Conservation (phyloP, 805 yeast genomes). For the Lipomyces oligophaga region DNA sequence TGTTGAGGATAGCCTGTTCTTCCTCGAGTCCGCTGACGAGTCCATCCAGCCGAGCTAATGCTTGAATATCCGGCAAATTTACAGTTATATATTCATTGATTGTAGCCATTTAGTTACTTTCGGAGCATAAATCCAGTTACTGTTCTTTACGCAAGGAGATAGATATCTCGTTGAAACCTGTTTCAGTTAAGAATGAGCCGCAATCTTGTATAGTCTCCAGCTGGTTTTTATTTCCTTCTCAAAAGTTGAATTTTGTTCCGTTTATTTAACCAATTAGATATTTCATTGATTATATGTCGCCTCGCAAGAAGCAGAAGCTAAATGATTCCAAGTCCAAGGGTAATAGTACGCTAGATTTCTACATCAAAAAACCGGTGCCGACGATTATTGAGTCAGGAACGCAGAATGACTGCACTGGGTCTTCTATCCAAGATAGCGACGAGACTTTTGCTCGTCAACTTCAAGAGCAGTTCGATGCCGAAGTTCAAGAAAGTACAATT, state of each 20-base stretch:
- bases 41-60: constrained; percentile 15
- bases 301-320: constrained; percentile 4
- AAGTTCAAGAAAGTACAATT: background rate
- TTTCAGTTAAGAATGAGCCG: too few species aligned
- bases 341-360: constrained; percentile 13
- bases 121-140: too few species aligned
- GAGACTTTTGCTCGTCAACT: constrained; percentile 25
- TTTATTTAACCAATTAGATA: background rate
- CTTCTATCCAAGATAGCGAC: constrained; percentile 3
- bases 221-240: too few species aligned
- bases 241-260: too few species aligned
- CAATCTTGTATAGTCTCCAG: too few species aligned
- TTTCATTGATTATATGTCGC: constrained; percentile 1
- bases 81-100: constrained; percentile 21
- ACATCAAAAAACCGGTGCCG: constrained; percentile 1
- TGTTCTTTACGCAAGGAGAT: too few species aligned
- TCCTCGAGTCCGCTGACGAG: constrained; percentile 21
- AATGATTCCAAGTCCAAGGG: background rate
- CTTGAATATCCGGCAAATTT: constrained; percentile 11
- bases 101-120: constrained; percentile 16
- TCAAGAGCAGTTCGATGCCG: constrained; percentile 27
- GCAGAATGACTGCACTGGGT: background rate
- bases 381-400: background rate
- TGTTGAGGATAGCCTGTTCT: constrained; percentile 10
- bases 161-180: too few species aligned